Evolutionary conservation across 768 basidiomycete genomes (phyloP).

Genomic region (Leccinum imitatum): DNA sequence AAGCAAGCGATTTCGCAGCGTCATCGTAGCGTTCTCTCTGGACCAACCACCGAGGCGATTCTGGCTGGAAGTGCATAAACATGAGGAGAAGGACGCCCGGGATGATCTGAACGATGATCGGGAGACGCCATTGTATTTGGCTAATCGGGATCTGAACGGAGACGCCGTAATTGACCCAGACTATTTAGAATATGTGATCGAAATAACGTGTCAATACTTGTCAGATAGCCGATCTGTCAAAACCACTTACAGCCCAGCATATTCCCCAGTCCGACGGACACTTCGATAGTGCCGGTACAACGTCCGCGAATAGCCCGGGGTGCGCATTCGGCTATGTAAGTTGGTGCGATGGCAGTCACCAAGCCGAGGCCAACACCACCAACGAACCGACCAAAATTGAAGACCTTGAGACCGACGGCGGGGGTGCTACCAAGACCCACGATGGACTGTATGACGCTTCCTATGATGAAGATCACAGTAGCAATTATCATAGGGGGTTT

Average conservation of each 20-base stretch:
- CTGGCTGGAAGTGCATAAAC: conserved; percentile 39
- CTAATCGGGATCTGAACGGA: conserved; percentile 26
- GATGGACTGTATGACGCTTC: conserved; percentile 34
- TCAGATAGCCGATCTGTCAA: background rate
- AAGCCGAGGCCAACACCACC: conserved; percentile 48
- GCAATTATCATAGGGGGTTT: conserved; percentile 35
- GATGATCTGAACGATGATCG: conserved; percentile 40
- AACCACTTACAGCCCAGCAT: conserved; percentile 36
- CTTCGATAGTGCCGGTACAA: conserved; percentile 35
- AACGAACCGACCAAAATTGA: conserved; percentile 43
- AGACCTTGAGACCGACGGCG: conserved; percentile 26
- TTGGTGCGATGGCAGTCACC: conserved; percentile 36
- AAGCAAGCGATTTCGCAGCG: conserved; percentile 33
- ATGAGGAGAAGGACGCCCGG: conserved; percentile 38
- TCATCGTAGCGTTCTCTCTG: conserved; percentile 36
- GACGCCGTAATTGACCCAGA: conserved; percentile 39
- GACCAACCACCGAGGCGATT: conserved; percentile 44
- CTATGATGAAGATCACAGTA: conserved; percentile 34
- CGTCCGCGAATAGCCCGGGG: conserved; percentile 39
- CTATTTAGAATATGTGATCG: conserved; percentile 13
- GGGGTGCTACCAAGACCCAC: conserved; percentile 33
- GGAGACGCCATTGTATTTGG: conserved; percentile 38
- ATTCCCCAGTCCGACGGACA: conserved; percentile 34
- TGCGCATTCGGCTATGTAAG: conserved; percentile 39
- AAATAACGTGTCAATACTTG: background rate